Base-by-base conservation (phyloP, 257 asterid species). In the Salvia miltiorrhiza region DNA sequence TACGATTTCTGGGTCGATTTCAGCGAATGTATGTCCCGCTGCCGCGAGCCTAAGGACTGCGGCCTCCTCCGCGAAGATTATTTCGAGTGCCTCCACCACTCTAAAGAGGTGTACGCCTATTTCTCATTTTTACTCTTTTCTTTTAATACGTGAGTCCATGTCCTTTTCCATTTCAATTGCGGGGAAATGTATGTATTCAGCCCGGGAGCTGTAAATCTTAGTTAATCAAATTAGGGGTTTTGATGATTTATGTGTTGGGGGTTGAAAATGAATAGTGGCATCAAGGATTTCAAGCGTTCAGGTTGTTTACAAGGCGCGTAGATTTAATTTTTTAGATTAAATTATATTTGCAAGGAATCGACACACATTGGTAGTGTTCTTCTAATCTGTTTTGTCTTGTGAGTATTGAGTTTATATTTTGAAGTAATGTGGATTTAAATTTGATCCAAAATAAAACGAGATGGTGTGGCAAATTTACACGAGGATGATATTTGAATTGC, bases 1-100 rank as follows among this genome's bases (percentile, higher is more conserved):
- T 90, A 94, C 76, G 99, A 94, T 78, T 94, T 94, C 87, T 94
- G 99, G 99, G 85, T 86, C 77, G 96, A 91, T 50, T 93, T 93
- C 69, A 93, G 97, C 68, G 97, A 93, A 44, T 93, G 99, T 69
- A 93, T 90, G 97, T 93, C 99, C 23, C 84, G 82, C 40, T 93
- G 97, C 73, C 85, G 96, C 39, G 90, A 87, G 78, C 99, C 99
- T 20, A 88, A 81, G 73, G 99, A 93, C 73, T 93, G 99, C 60
- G 49, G 83, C 2, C 94, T 93, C 69, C 95, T 93, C 64, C 87
- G 99, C 50, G 99, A 93, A 84, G 99, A 93, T 74, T 93, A 93
- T 77, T 79, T 93, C 54, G 99, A 93, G 81, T 93, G 99, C 71
- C 99, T 93, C 70, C 97, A 93, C 71, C 99, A 93, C 73, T 85